Evolutionary conservation across 2,329 filamentous ascomycete genomes (phyloP), one percentile per base, ranked within the genome.

Genomic region (Penicillium sp.): DNA sequence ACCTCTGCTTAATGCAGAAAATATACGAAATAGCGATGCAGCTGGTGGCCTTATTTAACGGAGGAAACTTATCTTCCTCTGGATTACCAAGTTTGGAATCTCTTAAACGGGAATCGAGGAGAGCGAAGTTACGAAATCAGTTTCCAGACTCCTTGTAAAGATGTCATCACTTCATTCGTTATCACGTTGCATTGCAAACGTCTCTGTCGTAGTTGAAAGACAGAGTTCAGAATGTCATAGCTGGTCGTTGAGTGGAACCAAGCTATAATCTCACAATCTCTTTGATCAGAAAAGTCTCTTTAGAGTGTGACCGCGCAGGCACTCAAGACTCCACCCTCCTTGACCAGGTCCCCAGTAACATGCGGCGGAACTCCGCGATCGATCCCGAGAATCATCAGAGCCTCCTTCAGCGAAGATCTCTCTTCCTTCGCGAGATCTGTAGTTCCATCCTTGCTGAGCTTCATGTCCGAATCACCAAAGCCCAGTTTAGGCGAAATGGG

Each of bases 331-430:
- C 80, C 81, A 35, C 79, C 74, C 10, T 72, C 71, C 6, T 68
- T 73, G 46, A 81, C 73, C 57, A 84, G 62, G 27, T 73, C 72
- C 62, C 75, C 71, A 28, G 77, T 71, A 13, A 82, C 78, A 50
- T 83, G 79, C 48, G 79, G 79, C 0, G 79, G 80, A 16, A 91
- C 83, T 3, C 79, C 76, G 2, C 82, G 81, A 63, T 88, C 85
- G 9, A 92, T 83, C 1, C 89, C 87, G 45, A 92, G 61, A 61
- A 92, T 92, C 89, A 92, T 92, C 59, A 92, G 71, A 9, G 89
- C 89, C 72, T 92, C 89, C 39, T 85, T 83, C 24, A 36, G 38
- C 11, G 31, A 25, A 27, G 30, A 22, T 16, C 10, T 2, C 6
- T 41, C 44, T 2, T 50, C 41, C 5, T 50, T 31, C 5, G 13